These are phyloP conservation scores for Talaromyces piceae DNA, from an alignment of 2,329 filamentous ascomycete species.

Conservation along the genomic window DNA sequence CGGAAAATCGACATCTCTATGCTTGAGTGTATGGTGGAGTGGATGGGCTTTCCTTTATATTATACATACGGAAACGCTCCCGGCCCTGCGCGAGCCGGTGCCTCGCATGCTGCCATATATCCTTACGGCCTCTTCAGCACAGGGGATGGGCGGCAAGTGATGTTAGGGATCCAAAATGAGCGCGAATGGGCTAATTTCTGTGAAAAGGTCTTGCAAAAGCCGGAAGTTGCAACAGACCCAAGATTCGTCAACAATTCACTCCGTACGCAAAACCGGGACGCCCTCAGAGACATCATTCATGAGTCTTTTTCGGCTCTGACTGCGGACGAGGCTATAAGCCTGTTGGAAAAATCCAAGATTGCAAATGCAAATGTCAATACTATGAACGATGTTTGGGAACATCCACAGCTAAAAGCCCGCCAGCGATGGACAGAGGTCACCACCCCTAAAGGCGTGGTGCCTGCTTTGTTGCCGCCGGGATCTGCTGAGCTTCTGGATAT, in stretches of 20 bases:
- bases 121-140: conserved; percentile 51
- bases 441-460: conserved; percentile 41
- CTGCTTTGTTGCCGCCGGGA: conserved; percentile 46
- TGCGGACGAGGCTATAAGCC: conserved; percentile 34
- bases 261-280: conserved; percentile 41
- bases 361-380: conserved; percentile 51
- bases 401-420: conserved; percentile 47
- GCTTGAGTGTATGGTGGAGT: conserved; percentile 53
- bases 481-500: conserved; percentile 24
- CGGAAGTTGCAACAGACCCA: conserved; percentile 37
- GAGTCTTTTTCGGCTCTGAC: conserved; percentile 34
- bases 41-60: conserved; percentile 53
- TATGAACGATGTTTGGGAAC: conserved; percentile 49
- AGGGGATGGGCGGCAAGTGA: conserved; percentile 42
- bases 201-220: conserved; percentile 37
- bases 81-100: conserved; percentile 40
- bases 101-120: conserved; percentile 49
- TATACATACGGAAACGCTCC: conserved; percentile 44
- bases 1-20: conserved; percentile 50
- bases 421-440: conserved; percentile 45
- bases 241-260: conserved; percentile 44
- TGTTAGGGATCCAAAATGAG: conserved; percentile 53
- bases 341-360: conserved; percentile 43
- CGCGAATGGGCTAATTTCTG: conserved; percentile 49
- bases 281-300: conserved; percentile 41